Percentiles rank a stretch among this genome's conserved stretches.
Conservation (phyloP, 2,329 filamentous ascomycete species). For the Trichoderma guizhouense region DNA sequence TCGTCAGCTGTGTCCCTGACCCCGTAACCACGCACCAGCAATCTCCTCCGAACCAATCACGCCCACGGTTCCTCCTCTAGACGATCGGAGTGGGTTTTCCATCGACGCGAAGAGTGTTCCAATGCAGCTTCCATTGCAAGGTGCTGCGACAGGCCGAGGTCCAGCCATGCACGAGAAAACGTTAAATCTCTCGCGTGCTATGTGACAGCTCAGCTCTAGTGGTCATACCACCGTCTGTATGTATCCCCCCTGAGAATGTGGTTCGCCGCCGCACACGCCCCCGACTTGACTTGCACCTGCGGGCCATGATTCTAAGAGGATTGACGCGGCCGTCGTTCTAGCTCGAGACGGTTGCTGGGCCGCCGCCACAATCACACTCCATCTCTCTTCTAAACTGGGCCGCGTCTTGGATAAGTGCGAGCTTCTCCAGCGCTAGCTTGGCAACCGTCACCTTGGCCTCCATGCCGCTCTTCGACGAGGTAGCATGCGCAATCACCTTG, state of each 20-base stretch:
- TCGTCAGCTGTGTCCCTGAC: neutral
- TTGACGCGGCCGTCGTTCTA: neutral
- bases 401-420: constrained; percentile 3
- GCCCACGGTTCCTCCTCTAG: neutral
- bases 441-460: constrained; percentile 71
- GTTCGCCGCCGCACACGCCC: neutral
- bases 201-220: neutral
- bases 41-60: neutral
- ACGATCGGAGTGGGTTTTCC: neutral
- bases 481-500: constrained; percentile 58
- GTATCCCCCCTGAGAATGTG: neutral
- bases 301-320: neutral
- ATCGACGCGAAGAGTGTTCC: neutral
- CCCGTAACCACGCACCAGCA: neutral
- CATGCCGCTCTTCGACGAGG: constrained; percentile 57
- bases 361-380: constrained; percentile 15
- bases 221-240: neutral
- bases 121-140: neutral
- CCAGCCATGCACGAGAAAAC: neutral
- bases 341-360: neutral
- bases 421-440: constrained; percentile 34
- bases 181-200: neutral
- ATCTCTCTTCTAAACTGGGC: constrained; percentile 10
- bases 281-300: neutral
- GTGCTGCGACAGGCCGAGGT: neutral